These are phyloP conservation scores for Saccharomyces hybrid DNA, from an alignment of 1,139 yeast genomes.

Conservation along the genomic window DNA sequence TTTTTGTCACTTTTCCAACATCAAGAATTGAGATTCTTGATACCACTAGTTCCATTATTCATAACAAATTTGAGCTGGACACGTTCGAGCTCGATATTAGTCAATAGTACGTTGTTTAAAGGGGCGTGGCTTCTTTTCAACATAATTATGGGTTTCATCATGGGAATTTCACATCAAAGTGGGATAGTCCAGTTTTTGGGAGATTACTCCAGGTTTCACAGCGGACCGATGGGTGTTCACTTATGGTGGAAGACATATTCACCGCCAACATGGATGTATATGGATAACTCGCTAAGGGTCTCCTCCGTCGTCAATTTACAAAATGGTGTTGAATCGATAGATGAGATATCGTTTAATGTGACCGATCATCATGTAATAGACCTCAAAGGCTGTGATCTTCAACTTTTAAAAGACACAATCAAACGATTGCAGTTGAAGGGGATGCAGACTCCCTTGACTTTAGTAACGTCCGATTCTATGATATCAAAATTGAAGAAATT, in stretches of 20 bases:
- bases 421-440: constrained; percentile 7
- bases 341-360: constrained; percentile 13
- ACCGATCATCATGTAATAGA: constrained; percentile 31
- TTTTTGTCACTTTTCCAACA: constrained; percentile 72
- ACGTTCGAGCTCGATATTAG: not conserved
- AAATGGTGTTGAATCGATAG: constrained; percentile 15
- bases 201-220: constrained; percentile 26
- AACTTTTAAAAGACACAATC: constrained; percentile 23
- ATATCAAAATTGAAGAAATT: constrained; percentile 21
- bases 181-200: constrained; percentile 68
- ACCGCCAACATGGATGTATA: constrained; percentile 85
- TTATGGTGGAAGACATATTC: constrained; percentile 93
- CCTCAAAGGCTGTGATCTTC: constrained; percentile 33
- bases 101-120: constrained; percentile 19
- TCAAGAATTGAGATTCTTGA: constrained; percentile 79
- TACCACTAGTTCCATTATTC: constrained; percentile 68
- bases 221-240: constrained; percentile 33
- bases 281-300: constrained; percentile 31
- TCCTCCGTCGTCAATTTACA: constrained; percentile 26
- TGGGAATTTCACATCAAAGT: constrained; percentile 85
- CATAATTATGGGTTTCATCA: constrained; percentile 46
- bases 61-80: constrained; percentile 33
- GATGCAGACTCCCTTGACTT: constrained; percentile 20
- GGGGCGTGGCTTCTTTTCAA: constrained; percentile 61
- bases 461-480: constrained; percentile 48